Evolutionary conservation across 169 alveolate species (phyloP), one percentile per base, ranked within the genome.

Genomic region (Cryptosporidium tyzzeri): DNA sequence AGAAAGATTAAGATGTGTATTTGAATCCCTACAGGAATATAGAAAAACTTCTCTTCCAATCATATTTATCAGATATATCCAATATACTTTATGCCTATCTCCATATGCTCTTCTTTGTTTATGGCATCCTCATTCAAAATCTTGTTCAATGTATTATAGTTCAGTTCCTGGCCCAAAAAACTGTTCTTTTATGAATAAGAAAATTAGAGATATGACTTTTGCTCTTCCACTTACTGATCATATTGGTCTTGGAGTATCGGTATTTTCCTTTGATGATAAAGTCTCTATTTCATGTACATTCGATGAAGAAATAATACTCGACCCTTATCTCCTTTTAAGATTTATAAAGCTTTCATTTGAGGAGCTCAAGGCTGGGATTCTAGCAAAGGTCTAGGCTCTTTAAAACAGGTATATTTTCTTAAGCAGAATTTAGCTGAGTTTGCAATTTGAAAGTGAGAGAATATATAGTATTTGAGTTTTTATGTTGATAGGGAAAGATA

Each of bases 101-200:
- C 89, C 89, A 23, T 80, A 37, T 33, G 48, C 50, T 26, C 65
- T 80, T 10, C 75, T 80, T 26, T 67, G 41, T 41, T 39, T 80
- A 50, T 80, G 89, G 89, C 51, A 23, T 8, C 89, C 89, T 37
- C 89, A 80, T 23, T 80, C 89, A 7, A 61, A 44, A 12, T 80
- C 89, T 7, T 80, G 89, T 21, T 80, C 89, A 31, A 62, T 80
- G 59, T 80, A 80, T 35, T 80, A 80, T 29, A 80, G 89, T 29
- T 80, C 89, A 33, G 89, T 80, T 61, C 89, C 89, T 21, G 89
- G 89, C 6, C 89, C 89, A 18, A 80, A 59, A 62, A 33, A 65
- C 50, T 80, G 89, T 44, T 16, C 50, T 35, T 80, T 80, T 53
- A 59, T 62, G 68, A 44, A 37, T 21, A 80, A 80, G 18, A 39